These are phyloP conservation scores for Helenozyma rhizophorensis DNA, from an alignment of 805 yeast genomes.

Conservation along the genomic window DNA sequence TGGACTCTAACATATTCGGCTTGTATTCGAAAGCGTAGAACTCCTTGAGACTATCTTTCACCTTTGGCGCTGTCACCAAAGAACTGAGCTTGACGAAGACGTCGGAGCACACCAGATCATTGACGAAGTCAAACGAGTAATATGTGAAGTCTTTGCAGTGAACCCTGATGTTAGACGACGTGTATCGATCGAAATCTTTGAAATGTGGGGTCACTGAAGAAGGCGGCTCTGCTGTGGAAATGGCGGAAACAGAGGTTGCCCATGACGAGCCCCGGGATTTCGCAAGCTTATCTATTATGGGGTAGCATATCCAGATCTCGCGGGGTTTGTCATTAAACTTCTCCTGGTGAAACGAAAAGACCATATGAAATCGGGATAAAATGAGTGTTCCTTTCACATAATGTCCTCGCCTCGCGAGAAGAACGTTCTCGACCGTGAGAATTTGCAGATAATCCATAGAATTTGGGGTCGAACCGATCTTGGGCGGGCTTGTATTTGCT, in stretches of 20 bases:
- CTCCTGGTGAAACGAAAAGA: slow-evolving; percentile 27
- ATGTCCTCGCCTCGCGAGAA: slow-evolving; percentile 35
- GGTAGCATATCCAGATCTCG: slow-evolving; percentile 92
- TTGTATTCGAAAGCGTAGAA: slow-evolving; percentile 80
- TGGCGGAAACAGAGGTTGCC: slow-evolving; percentile 4
- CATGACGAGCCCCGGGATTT: slow-evolving; percentile 53
- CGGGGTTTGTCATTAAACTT: slow-evolving; percentile 23
- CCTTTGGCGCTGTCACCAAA: slow-evolving; percentile 53
- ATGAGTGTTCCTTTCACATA: slow-evolving; percentile 34
- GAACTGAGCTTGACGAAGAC: slow-evolving; percentile 70
- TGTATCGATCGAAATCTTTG: slow-evolving; percentile 29
- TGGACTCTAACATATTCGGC: slow-evolving; percentile 67
- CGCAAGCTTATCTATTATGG: slow-evolving; percentile 64
- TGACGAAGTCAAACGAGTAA: slow-evolving; percentile 68
- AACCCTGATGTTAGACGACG: slow-evolving; percentile 57
- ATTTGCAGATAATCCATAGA: slow-evolving; percentile 28
- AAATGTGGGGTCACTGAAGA: slow-evolving; percentile 2
- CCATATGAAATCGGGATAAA: slow-evolving; percentile 34
- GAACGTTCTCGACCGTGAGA: slow-evolving; percentile 34
- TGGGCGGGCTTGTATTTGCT: too few relatives aligned
- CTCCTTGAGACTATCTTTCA: slow-evolving; percentile 34
- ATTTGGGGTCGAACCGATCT: too few relatives aligned
- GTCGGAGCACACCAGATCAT: slow-evolving; percentile 56
- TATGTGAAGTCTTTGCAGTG: slow-evolving; percentile 83
- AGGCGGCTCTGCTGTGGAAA: not conserved